Conservation (phyloP, 139 green algal species). For the Chlorella sp. region DNA sequence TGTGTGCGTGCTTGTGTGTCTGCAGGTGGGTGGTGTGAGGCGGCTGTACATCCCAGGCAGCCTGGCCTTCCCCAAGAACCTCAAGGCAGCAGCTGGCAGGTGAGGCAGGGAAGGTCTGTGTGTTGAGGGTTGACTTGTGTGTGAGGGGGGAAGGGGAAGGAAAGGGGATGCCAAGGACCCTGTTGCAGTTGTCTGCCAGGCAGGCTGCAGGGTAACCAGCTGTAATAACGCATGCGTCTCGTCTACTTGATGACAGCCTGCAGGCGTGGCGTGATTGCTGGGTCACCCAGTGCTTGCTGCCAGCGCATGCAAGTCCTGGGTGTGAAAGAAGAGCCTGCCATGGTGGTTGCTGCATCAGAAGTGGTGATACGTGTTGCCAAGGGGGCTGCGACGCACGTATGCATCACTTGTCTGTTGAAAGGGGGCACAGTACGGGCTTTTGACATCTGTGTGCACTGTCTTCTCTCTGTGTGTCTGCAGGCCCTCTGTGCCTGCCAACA, state of each 20-base stretch:
- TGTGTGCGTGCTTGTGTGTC: no score
- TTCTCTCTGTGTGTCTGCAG: constrained; percentile 7
- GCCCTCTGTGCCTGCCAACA: constrained; percentile 65
- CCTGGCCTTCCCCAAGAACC: constrained; percentile 86
- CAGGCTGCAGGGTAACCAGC: neutral
- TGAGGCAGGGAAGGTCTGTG: no score
- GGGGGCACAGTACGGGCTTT: neutral
- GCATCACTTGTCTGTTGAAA: no score
- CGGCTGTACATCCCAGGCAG: constrained; percentile 91
- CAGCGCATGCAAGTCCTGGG: neutral
- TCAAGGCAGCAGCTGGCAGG: constrained; percentile 54
- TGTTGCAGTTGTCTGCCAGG: neutral
- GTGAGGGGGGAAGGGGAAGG: neutral
- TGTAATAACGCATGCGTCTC: neutral
- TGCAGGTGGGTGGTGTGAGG: constrained; percentile 68
- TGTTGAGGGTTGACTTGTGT: no score
- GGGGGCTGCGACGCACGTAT: neutral
- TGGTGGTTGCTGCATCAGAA: neutral
- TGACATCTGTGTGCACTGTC: neutral
- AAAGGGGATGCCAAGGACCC: neutral
- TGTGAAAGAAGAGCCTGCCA: neutral
- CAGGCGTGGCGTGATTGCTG: neutral
- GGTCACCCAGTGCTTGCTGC: neutral
- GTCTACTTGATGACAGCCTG: neutral
- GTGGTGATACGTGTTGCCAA: neutral